Evolutionary conservation across 306 rosid species (phyloP).

Genomic region (Psophocarpus tetragonolobus): DNA sequence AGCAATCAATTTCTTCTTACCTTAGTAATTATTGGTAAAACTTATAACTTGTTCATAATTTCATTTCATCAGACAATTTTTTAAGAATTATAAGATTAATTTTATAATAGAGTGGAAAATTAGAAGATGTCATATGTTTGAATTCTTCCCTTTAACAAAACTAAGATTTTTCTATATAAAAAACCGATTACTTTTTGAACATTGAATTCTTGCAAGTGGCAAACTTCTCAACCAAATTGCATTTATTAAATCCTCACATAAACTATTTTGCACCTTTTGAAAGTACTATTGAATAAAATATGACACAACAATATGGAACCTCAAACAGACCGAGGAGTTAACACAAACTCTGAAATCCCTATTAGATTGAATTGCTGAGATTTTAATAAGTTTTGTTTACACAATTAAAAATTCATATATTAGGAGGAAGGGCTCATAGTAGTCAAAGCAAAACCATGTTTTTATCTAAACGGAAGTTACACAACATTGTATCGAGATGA

Average conservation of each 20-base stretch:
- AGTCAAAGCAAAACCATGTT: not conserved
- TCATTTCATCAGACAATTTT: not conserved
- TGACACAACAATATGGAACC: not conserved
- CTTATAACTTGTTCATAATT: not conserved
- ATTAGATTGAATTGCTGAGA: not conserved
- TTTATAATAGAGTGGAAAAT: too few relatives aligned
- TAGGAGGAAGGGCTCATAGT: not conserved
- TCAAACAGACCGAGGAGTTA: not conserved
- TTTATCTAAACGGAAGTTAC: not conserved
- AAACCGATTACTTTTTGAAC: too few relatives aligned
- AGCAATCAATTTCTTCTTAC: not conserved
- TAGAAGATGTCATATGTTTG: too few relatives aligned
- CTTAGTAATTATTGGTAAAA: not conserved
- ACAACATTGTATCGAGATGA: not conserved
- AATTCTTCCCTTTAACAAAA: too few relatives aligned
- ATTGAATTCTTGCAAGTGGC: not conserved
- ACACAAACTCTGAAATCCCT: not conserved
- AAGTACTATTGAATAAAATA: not conserved
- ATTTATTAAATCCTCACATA: not conserved
- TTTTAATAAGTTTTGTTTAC: not conserved
- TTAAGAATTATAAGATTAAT: too few relatives aligned
- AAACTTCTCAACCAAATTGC: not conserved
- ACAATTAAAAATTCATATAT: not conserved
- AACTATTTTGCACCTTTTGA: not conserved
- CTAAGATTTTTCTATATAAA: too few relatives aligned